Evolutionary conservation across 108 stramenopile genomes (phyloP), one percentile per base, ranked within the genome.

Genomic region (Nannochloropsis oceanica): DNA sequence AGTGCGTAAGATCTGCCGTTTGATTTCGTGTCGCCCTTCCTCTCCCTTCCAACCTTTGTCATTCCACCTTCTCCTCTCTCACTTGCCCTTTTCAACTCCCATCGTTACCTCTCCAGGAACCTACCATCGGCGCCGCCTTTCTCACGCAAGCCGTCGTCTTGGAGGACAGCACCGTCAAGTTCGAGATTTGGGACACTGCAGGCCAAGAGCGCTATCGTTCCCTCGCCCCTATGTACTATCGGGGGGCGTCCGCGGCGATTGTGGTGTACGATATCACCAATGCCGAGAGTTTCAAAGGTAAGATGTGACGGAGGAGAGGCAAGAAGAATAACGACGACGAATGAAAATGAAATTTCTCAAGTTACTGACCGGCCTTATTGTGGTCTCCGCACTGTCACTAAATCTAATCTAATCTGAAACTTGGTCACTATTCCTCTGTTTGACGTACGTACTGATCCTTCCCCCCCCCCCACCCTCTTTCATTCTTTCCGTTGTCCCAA

Each of bases 221-320:
- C 81, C 92, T 96, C 12, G 96, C 96, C 12, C 96, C 96, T 26
- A 95, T 96, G 95, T 95, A 96, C 91, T 95, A 95, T 83, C 86
- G 94, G 12, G 95, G 95, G 1, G 95, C 94, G n/a, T 92, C 94
- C 12, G 94, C 94, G n/a, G 95, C 94, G 27, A 93, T 95, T 42
- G 93, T 99, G 44, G 98, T 99, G 0, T 99, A 96, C 88, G 96
- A 98, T 87, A 95, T 98, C 80, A 97, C 96, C 18, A 97, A 99
- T 84, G 95, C 93, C 44, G 96, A 95, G 86, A 73, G 43, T 18
- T 85, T n/a, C 25, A 27, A 83, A 34, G 80, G 80, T 25, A n/a
- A 27, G 26, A 81, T 82, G 10, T 9, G 26, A 82, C n/a, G 82
- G 27, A 25, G 27, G 81, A 24, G 24, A 24, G 24, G 3, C 80